These are phyloP conservation scores for Allium fistulosum DNA, from an alignment of 106 monocot species.

Conservation along the genomic window DNA sequence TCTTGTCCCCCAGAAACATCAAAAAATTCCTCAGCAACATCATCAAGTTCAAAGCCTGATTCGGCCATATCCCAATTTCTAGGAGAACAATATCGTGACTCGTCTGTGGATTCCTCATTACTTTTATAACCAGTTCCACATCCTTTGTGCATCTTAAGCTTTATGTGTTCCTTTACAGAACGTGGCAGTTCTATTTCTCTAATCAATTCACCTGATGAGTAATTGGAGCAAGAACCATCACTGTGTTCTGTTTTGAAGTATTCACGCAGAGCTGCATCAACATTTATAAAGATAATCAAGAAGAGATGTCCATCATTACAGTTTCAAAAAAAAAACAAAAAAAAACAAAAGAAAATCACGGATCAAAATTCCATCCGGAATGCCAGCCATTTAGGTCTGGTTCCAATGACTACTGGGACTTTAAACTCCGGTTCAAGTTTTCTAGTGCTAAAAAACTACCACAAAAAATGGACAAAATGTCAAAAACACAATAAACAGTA, in stretches of 20 bases:
- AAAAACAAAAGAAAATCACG: no score
- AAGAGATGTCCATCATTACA: no score
- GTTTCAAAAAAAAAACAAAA: no score
- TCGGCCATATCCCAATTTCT: constrained; percentile 28
- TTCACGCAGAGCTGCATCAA: constrained; percentile 74
- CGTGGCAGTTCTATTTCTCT: constrained; percentile 32
- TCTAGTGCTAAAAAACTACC: no score
- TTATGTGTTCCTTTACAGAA: constrained; percentile 37
- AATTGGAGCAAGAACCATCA: constrained; percentile 30
- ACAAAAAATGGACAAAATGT: no score
- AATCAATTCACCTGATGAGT: constrained; percentile 49
- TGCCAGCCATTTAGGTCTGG: no score
- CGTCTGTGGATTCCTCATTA: constrained; percentile 24
- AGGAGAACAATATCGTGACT: constrained; percentile 13
- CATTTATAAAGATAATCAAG: no score
- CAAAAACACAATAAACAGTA: no score
- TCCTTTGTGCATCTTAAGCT: constrained; percentile 28
- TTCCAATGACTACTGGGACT: no score
- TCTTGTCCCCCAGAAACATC: constrained; percentile 77
- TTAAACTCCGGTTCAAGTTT: no score
- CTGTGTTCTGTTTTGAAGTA: constrained; percentile 67
- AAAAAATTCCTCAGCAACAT: constrained; percentile 90
- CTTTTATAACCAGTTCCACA: constrained; percentile 10
- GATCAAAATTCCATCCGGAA: no score
- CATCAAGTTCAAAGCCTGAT: constrained; percentile 62